Evolutionary conservation across 352 stramenopile genomes (phyloP).

Genomic region (Globisporangium spinosum): DNA sequence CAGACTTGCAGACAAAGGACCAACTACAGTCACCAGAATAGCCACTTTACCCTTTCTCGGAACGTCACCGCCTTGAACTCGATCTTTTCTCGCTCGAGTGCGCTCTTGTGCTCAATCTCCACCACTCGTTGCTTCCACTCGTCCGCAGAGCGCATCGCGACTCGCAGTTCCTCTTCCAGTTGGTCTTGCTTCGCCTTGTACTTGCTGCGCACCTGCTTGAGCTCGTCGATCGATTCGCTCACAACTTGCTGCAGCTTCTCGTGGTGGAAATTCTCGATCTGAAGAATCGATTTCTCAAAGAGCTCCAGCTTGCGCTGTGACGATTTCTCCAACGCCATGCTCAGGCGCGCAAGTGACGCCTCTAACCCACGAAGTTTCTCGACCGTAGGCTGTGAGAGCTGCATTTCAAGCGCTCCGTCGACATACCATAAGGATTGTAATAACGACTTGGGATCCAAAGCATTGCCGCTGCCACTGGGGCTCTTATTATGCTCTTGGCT

Average conservation of each 20-base stretch:
- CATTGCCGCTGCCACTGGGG: too few species aligned
- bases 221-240: slow-evolving; percentile 44
- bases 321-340: slow-evolving; percentile 27
- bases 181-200: slow-evolving; percentile 43
- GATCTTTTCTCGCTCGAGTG: slow-evolving; percentile 25
- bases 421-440: slow-evolving; percentile 35
- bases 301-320: slow-evolving; percentile 32
- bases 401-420: slow-evolving; percentile 23
- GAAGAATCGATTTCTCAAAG: slow-evolving; percentile 43
- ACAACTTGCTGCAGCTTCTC: slow-evolving; percentile 49
- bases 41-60: slow-evolving; percentile 16
- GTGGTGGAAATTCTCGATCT: slow-evolving; percentile 54
- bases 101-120: slow-evolving; percentile 19
- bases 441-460: not conserved
- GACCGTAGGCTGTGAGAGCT: slow-evolving; percentile 25
- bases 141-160: slow-evolving; percentile 25
- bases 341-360: slow-evolving; percentile 31
- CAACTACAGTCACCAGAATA: not conserved
- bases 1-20: rapidly evolving
- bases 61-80: slow-evolving; percentile 21
- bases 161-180: slow-evolving; percentile 33
- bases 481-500: too few species aligned
- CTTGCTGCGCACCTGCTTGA: slow-evolving; percentile 42
- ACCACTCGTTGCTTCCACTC: slow-evolving; percentile 30
- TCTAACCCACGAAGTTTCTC: slow-evolving; percentile 37